phyloP scores from a whole-genome alignment of 768 basidiomycete genomes.

The Obba rivulosa region DNA sequence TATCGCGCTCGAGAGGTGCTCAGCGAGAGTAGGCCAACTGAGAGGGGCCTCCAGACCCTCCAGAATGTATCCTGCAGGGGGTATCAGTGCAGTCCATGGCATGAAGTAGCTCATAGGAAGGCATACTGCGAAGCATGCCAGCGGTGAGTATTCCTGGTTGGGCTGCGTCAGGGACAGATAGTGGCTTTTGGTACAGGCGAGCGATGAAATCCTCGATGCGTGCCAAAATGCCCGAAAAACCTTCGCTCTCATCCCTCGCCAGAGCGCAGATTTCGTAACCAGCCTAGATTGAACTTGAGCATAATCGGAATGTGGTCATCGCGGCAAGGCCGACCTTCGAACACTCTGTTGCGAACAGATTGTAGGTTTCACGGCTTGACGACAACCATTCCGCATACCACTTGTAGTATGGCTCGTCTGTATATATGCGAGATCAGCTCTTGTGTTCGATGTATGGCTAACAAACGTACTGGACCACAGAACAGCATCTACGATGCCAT shows the following conservation, averaged over 20 bases:
- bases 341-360: constrained; percentile 23
- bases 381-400: constrained; percentile 17
- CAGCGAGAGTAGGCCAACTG: constrained; percentile 17
- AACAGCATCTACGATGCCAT: constrained; percentile 26
- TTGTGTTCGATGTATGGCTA: constrained; percentile 2
- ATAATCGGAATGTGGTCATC: too few species aligned
- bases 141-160: constrained; percentile 22
- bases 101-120: background rate
- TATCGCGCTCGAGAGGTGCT: constrained; percentile 17
- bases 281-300: constrained; percentile 11
- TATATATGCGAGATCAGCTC: background rate
- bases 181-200: constrained; percentile 20
- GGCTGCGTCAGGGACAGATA: constrained; percentile 19
- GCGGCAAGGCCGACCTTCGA: constrained; percentile 12
- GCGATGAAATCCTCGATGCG: constrained; percentile 20
- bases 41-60: constrained; percentile 15
- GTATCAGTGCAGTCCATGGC: background rate
- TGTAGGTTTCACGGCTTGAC: constrained; percentile 19
- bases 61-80: constrained; percentile 12
- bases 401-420: constrained; percentile 14
- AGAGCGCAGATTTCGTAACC: constrained; percentile 22
- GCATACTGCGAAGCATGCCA: constrained; percentile 20
- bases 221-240: constrained; percentile 3
- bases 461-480: constrained; percentile 21
- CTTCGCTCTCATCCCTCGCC: constrained; percentile 13